These are phyloP conservation scores for Cytospora mali DNA, from an alignment of 2,329 filamentous ascomycete genomes.

Conservation along the genomic window DNA sequence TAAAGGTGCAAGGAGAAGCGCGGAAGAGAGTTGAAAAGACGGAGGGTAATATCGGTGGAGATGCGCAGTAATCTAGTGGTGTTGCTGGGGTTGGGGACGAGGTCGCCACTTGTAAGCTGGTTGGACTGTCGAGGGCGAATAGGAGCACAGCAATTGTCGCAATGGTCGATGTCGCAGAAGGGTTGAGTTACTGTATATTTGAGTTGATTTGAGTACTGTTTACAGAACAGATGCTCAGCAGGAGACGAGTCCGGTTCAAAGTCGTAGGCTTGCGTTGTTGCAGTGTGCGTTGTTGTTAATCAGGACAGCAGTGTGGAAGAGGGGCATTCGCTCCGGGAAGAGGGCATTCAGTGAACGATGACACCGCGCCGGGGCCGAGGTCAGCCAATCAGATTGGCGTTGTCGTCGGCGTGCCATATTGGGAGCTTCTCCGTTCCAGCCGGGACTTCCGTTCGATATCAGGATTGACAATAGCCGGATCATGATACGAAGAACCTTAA, in stretches of 20 bases:
- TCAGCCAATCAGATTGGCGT: not conserved
- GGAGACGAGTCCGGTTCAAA: not conserved
- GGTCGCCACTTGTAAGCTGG: conserved; percentile 18
- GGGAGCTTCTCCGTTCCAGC: not conserved
- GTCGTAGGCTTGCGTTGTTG: not conserved
- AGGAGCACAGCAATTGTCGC: conserved; percentile 29
- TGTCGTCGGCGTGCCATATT: not conserved
- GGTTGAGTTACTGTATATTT: not conserved
- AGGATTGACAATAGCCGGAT: too few species aligned
- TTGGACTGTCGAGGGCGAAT: conserved; percentile 36
- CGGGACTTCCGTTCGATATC: not conserved
- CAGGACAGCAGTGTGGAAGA: not conserved
- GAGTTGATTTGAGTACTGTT: not conserved
- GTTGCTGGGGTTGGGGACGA: conserved; percentile 5
- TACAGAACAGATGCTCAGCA: not conserved
- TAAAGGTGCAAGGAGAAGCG: conserved; percentile 68
- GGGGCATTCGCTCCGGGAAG: not conserved
- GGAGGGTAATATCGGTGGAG: not conserved
- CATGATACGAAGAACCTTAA: too few species aligned
- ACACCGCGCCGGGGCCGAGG: not conserved
- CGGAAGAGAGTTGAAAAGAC: conserved; percentile 28
- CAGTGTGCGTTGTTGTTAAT: not conserved
- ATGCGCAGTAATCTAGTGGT: not conserved
- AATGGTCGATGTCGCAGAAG: not conserved
- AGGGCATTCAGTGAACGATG: not conserved